Base-by-base conservation (phyloP, 192 early-diverging fungal genomes). In the Diversispora eburnea region DNA sequence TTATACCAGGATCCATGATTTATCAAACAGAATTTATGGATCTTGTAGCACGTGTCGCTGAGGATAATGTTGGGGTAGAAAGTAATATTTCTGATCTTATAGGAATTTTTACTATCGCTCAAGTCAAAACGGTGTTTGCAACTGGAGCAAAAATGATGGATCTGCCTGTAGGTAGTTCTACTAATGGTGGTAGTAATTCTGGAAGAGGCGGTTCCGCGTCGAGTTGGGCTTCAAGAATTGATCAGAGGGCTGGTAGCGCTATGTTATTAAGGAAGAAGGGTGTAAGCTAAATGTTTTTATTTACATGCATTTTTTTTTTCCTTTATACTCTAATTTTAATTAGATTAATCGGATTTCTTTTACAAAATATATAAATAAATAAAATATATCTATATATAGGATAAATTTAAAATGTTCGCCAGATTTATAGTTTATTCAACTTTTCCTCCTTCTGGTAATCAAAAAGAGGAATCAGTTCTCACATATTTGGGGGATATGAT, bases 351-450 rank as follows among this genome's bases (percentile, higher is more conserved):
- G 25, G 25, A 33, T 33, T 33, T 33, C 25, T 33, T 33, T 33
- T 33, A 33, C 25, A 33, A 33, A 33, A 33, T 33, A 33, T 33
- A 46, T 9, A 12, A 22, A 15, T 22, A 43, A 3, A 12, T 46
- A 17, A 45, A 39, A 43, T 63, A 43, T 43, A 63, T 46, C 0
- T 60, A 10, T 20, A 20, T 10, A 25, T 60, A 84, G 74, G 81
- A 81, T 25, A 84, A 83, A 66, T 78, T 84, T n/a, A 83, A 86
- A 65, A 79, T 86, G 6, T 89, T 96, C 74, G 92, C 92, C 1
- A 78, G 79, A 48, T 92, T 96, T 60, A 87, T 96, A 57, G 87
- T 96, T 43, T 91, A 88, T 78, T 93, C 94, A 3, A 86, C 93
- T 33, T 87, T 81, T 56, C 87, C 90, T 41, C 10, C 77, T 20